Evolutionary conservation across 2,329 filamentous ascomycete species (phyloP), one percentile per base, ranked within the genome.

Genomic region (Xylaria sp.): DNA sequence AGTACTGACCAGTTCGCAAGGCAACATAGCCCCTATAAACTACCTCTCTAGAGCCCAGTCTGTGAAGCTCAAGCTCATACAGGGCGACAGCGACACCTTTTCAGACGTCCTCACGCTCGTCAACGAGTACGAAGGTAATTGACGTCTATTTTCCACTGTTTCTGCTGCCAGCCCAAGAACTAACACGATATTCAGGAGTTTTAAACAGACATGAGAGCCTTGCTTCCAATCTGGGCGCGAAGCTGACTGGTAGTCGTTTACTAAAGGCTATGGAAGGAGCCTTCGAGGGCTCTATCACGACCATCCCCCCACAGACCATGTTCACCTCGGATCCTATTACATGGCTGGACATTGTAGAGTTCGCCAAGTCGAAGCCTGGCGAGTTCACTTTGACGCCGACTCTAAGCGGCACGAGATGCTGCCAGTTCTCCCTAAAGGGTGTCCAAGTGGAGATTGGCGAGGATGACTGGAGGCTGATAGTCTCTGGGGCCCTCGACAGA

Each of bases 281-380:
- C 51, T 96, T 96, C 66, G 91, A 95, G 60, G 89, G 89, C 0
- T 86, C 89, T 19, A 91, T 92, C 56, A 85, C 69, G 49, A 78
- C 73, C 8, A 75, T 63, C 48, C 74, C 69, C 46, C 52, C 80
- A 78, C 64, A 89, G 82, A 71, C 85, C 74, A 66, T 83, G 80
- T 74, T 80, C 26, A 82, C 80, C 4, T 80, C 79, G 5, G 62
- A 71, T 46, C 65, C 70, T 6, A 82, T 94, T 51, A 88, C 86
- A 11, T 96, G 91, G 91, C 78, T 94, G 38, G 91, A 96, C 66
- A 86, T 96, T 48, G 89, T 95, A 61, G 86, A 89, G 61, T 94
- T 92, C 72, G 89, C 91, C 59, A 89, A 89, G 66, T 85, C 85
- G 60, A 92, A 91, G 59, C 89, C 91, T 0, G 81, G 85, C 61